These are phyloP conservation scores for Melanogaster broomeanus DNA, from an alignment of 768 basidiomycete genomes.

Conservation along the genomic window DNA sequence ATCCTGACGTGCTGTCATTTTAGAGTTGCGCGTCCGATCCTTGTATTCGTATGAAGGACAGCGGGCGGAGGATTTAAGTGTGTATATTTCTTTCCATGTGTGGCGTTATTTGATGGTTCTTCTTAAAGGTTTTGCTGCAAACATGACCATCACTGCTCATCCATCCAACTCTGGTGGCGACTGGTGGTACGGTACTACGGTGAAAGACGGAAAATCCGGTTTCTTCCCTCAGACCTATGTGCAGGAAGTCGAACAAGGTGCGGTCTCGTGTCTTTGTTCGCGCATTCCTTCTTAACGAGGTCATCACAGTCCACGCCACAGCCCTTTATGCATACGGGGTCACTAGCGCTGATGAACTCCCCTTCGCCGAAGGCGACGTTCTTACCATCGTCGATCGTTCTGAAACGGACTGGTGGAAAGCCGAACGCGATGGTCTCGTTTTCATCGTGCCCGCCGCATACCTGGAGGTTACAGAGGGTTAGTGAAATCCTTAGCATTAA, in stretches of 20 bases:
- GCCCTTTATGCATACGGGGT: constrained; percentile 81
- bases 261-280: constrained; percentile 1
- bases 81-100: constrained; percentile 29
- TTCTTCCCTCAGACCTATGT: constrained; percentile 93
- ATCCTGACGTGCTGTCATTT: constrained; percentile 3
- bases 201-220: constrained; percentile 68
- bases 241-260: constrained; percentile 67
- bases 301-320: constrained; percentile 59
- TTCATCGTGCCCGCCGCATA: constrained; percentile 93
- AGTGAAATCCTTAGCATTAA: constrained; percentile 52
- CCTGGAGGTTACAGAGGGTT: constrained; percentile 85
- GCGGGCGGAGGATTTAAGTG: constrained; percentile 85
- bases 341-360: constrained; percentile 75
- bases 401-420: constrained; percentile 96
- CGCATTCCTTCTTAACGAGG: neutral
- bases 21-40: constrained; percentile 77
- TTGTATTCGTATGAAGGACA: constrained; percentile 87
- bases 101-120: constrained; percentile 4
- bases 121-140: constrained; percentile 71
- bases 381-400: constrained; percentile 78
- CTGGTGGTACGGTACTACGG: constrained; percentile 89
- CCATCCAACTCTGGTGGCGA: constrained; percentile 85
- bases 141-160: constrained; percentile 75
- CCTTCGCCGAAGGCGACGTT: constrained; percentile 79
- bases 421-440: constrained; percentile 81